Conservation (phyloP, 1,139 yeast genomes). For the Yamadazyma siamensis region DNA sequence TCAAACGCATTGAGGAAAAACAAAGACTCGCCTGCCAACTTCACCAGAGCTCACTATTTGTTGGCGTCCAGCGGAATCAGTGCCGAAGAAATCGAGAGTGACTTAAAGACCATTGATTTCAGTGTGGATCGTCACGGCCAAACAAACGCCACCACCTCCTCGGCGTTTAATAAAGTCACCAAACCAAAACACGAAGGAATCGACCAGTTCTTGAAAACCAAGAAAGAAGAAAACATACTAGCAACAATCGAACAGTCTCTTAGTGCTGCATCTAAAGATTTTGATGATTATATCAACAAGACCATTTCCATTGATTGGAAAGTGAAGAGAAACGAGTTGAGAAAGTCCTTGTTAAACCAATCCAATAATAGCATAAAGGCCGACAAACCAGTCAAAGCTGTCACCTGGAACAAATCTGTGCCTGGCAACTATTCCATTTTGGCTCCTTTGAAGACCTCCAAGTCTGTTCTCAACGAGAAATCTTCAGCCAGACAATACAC, state of each 20-base stretch:
- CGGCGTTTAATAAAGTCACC: conserved; percentile 6
- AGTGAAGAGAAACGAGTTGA: conserved; percentile 66
- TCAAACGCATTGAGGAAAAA: conserved; percentile 58
- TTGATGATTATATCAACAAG: conserved; percentile 71
- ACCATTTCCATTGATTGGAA: conserved; percentile 84
- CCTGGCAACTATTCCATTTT: conserved; percentile 36
- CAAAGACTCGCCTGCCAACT: conserved; percentile 40
- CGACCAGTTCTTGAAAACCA: conserved; percentile 58
- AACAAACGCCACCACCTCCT: not conserved
- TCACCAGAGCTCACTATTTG: conserved; percentile 85
- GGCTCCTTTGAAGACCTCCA: conserved; percentile 26
- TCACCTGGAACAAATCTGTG: conserved; percentile 37
- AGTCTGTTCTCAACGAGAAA: conserved; percentile 9
- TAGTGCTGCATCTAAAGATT: conserved; percentile 72
- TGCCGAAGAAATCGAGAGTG: conserved; percentile 80
- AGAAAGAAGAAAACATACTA: conserved; percentile 79
- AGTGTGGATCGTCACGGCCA: conserved; percentile 14
- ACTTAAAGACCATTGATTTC: conserved; percentile 41
- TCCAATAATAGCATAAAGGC: conserved; percentile 10
- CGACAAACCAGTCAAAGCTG: conserved; percentile 11
- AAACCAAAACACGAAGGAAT: conserved; percentile 24
- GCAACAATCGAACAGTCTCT: conserved; percentile 83
- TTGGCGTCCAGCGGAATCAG: conserved; percentile 88
- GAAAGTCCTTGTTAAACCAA: conserved; percentile 52
- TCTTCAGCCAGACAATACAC: conserved; percentile 32